A percentile compares a stretch with the other conserved stretches of the same genome.
phyloP scores from a whole-genome alignment of 805 yeast species.

The Metschnikowia noctiluminum region DNA sequence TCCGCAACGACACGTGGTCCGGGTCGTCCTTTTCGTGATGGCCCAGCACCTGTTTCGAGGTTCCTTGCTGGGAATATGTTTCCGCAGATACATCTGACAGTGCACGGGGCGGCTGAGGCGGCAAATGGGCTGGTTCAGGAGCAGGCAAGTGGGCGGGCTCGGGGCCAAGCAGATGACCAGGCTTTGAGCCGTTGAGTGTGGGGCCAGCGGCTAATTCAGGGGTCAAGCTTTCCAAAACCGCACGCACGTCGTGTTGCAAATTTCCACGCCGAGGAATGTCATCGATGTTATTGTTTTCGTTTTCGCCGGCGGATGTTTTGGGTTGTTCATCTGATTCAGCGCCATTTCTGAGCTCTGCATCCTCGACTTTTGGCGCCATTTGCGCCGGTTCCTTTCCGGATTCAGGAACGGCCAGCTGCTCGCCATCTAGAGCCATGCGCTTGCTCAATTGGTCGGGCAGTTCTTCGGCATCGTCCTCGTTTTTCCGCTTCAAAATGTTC shows the following conservation, averaged over 20 bases:
- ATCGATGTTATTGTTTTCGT: not conserved
- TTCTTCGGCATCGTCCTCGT: slow-evolving; percentile 49
- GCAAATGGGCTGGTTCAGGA: not conserved
- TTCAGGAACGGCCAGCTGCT: slow-evolving; percentile 33
- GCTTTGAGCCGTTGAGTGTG: not conserved
- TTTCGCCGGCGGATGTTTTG: too few relatives aligned
- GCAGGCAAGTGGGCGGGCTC: not conserved
- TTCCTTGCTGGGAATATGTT: not conserved
- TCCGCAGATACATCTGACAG: not conserved
- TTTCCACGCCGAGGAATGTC: not conserved
- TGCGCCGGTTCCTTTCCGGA: not conserved
- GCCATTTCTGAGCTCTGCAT: not conserved
- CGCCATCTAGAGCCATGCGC: slow-evolving; percentile 69
- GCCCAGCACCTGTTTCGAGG: slow-evolving; percentile 34
- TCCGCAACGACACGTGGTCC: slow-evolving; percentile 63
- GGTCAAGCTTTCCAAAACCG: not conserved
- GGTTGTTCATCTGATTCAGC: too few relatives aligned
- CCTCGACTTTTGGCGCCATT: slow-evolving; percentile 2
- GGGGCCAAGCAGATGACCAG: not conserved
- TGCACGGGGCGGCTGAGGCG: not conserved
- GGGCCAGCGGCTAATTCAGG: not conserved
- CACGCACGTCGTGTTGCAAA: not conserved
- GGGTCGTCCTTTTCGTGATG: slow-evolving; percentile 49
- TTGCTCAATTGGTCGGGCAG: slow-evolving; percentile 53
- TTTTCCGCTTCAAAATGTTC: slow-evolving; percentile 59